Conservation (phyloP, 148 eudicot genomes). For the Pharnaceum exiguum region DNA sequence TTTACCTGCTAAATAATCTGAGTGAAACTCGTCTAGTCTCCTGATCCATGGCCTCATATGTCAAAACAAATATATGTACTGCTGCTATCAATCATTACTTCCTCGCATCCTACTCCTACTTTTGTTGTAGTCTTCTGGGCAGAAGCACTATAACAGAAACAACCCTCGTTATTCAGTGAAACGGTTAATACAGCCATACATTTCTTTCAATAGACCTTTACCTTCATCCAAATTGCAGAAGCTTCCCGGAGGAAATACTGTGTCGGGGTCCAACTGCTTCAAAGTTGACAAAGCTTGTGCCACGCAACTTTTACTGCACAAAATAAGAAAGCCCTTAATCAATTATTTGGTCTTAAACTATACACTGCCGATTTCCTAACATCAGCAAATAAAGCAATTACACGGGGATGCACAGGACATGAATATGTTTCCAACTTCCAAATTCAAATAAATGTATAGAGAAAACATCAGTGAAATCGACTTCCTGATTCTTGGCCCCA, state of each 20-base stretch:
- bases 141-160: slow-evolving; percentile 43
- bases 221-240: slow-evolving; percentile 85
- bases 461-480: background rate
- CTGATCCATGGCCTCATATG: slow-evolving; percentile 8
- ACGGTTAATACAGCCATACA: background rate
- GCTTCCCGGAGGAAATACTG: slow-evolving; percentile 59
- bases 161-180: slow-evolving; percentile 2
- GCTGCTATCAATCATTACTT: background rate
- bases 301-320: slow-evolving; percentile 66
- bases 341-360: background rate
- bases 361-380: background rate
- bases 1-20: background rate
- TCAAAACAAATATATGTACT: background rate
- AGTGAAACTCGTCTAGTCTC: background rate
- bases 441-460: background rate
- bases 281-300: slow-evolving; percentile 46
- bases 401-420: background rate
- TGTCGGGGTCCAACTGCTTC: slow-evolving; percentile 49
- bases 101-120: background rate
- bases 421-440: too few relatives aligned
- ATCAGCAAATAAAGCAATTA: background rate
- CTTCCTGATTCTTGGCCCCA: background rate
- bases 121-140: slow-evolving; percentile 46
- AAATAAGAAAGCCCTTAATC: slow-evolving; percentile 13
- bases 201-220: background rate